Evolutionary conservation across 192 early-diverging fungal species (phyloP).

Genomic region (Mortierella antarctica): DNA sequence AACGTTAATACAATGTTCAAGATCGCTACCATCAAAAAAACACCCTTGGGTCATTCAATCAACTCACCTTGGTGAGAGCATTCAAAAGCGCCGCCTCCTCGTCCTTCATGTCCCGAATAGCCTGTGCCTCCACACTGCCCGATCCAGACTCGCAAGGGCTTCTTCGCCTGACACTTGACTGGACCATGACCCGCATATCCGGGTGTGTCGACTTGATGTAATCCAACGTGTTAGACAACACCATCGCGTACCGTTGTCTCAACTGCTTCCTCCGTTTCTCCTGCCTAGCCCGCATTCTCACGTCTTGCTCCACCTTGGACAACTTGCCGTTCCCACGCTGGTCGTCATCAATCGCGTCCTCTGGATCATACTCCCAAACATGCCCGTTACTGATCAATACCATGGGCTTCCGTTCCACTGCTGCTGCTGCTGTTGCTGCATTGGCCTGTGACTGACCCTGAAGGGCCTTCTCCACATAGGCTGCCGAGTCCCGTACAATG

Average conservation of each 20-base stretch:
- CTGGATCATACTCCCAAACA: constrained; percentile 46
- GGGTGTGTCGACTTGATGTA: constrained; percentile 27
- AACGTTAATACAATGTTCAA: neutral
- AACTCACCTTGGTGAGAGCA: constrained; percentile 33
- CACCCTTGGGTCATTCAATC: neutral
- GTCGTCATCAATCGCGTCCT: constrained; percentile 4
- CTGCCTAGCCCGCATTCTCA: constrained; percentile 4
- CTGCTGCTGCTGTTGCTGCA: neutral
- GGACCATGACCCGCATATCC: constrained; percentile 34
- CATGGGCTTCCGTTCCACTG: constrained; percentile 21
- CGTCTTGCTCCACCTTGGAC: constrained; percentile 24
- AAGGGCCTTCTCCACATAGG: neutral
- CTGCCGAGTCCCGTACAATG: constrained; percentile 10
- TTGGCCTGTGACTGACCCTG: neutral
- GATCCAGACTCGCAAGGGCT: constrained; percentile 4
- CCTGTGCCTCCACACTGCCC: neutral
- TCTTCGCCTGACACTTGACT: constrained; percentile 29
- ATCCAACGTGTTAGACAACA: constrained; percentile 36
- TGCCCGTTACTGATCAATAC: constrained; percentile 38
- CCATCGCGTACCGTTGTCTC: constrained; percentile 35
- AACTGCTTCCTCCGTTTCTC: constrained; percentile 18
- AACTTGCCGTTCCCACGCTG: constrained; percentile 4
- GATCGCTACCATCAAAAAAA: neutral
- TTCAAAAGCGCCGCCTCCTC: constrained; percentile 45
- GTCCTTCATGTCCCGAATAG: constrained; percentile 11